These are phyloP conservation scores for Coemansia sp. DNA, from an alignment of 192 early-diverging fungal species.

Conservation along the genomic window DNA sequence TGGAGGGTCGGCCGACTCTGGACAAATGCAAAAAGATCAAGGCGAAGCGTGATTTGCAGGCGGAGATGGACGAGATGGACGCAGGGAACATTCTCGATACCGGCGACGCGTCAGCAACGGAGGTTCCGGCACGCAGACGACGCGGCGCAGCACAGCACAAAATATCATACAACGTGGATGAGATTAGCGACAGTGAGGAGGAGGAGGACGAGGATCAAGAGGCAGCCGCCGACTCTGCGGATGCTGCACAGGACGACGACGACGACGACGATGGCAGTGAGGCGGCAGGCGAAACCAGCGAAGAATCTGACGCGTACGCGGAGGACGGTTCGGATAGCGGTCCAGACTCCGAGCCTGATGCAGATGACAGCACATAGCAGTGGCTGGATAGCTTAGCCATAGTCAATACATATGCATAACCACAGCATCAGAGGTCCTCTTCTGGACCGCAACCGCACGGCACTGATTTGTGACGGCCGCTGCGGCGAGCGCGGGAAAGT, in stretches of 20 bases:
- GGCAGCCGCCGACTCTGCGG: neutral
- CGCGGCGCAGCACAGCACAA: slow-evolving; percentile 14
- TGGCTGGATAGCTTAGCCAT: no score
- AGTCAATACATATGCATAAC: no score
- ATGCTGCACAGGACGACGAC: neutral
- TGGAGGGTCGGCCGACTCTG: slow-evolving; percentile 52
- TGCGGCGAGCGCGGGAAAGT: no score
- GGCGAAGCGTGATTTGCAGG: slow-evolving; percentile 50
- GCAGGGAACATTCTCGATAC: slow-evolving; percentile 21
- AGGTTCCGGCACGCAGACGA: slow-evolving; percentile 7
- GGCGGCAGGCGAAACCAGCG: slow-evolving; percentile 11
- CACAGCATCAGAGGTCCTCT: no score
- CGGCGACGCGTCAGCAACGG: neutral
- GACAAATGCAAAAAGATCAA: slow-evolving; percentile 56
- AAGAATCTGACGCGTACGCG: slow-evolving; percentile 8
- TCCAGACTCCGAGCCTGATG: no score
- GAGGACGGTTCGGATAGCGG: slow-evolving; percentile 7
- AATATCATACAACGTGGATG: slow-evolving; percentile 20
- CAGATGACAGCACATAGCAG: no score
- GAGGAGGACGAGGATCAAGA: slow-evolving; percentile 2
- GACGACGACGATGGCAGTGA: slow-evolving; percentile 6
- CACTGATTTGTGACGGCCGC: no score
- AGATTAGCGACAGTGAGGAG: slow-evolving; percentile 29
- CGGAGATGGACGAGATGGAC: slow-evolving; percentile 48
- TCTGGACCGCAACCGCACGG: no score